These are phyloP conservation scores for Dendrocalamus latiflorus DNA, from an alignment of 202 grass and related monocot genomes.

Conservation along the genomic window DNA sequence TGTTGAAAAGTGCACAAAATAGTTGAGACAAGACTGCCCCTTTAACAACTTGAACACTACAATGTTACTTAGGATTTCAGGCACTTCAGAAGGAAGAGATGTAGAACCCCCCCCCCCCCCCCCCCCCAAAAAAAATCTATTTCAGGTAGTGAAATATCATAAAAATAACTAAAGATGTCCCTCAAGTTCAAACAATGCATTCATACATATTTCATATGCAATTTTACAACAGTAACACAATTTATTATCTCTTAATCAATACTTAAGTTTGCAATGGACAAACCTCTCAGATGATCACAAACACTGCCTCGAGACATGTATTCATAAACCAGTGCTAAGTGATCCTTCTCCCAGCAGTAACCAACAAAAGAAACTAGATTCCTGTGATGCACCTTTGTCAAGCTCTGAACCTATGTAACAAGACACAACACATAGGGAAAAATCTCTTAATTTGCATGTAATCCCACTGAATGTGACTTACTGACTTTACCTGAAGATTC, in stretches of 20 bases:
- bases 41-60: neutral
- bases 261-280: neutral
- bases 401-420: slow-evolving; percentile 33
- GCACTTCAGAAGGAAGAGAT: neutral
- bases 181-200: neutral
- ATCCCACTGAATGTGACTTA: too few relatives aligned
- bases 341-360: slow-evolving; percentile 40
- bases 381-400: slow-evolving; percentile 58
- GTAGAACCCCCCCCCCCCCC: too few relatives aligned
- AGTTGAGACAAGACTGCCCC: neutral
- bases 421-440: neutral
- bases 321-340: too few relatives aligned
- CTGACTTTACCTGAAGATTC: neutral
- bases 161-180: neutral
- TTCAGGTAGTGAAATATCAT: neutral
- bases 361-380: slow-evolving; percentile 54
- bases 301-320: too few relatives aligned
- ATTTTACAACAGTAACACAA: neutral
- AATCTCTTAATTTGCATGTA: neutral
- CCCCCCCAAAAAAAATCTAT: neutral
- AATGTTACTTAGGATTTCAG: neutral
- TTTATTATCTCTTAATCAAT: neutral
- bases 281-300: too few relatives aligned
- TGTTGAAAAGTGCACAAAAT: neutral
- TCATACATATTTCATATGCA: neutral